A percentile compares a stretch with the other conserved stretches of the same genome.
Conservation (phyloP, 2,329 filamentous ascomycete genomes). For the Penicillium sp. region DNA sequence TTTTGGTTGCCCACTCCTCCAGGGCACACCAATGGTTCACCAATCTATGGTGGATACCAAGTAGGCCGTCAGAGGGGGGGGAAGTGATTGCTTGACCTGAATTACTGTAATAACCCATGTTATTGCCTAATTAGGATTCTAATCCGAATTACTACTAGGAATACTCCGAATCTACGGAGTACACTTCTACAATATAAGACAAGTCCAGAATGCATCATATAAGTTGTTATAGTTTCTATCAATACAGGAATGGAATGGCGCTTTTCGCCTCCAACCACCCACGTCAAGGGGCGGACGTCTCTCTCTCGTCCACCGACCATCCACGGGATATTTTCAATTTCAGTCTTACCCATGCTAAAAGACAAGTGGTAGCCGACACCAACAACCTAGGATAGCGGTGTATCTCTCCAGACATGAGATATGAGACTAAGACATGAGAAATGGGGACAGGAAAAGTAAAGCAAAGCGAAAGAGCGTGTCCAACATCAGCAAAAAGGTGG, state of each 20-base stretch:
- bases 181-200: background rate
- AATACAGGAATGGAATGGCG: constrained; percentile 19
- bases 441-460: background rate
- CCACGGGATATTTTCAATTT: background rate
- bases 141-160: too few species aligned
- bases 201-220: constrained; percentile 1
- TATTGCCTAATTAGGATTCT: too few species aligned
- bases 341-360: constrained; percentile 13
- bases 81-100: too few species aligned
- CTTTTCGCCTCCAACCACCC: constrained; percentile 15
- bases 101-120: too few species aligned
- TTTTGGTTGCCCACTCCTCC: too few species aligned
- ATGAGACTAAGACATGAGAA: constrained; percentile 4
- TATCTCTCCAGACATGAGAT: constrained; percentile 1
- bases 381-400: background rate
- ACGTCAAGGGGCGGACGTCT: constrained; percentile 5
- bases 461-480: constrained; percentile 2
- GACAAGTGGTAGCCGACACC: background rate
- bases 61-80: too few species aligned
- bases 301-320: background rate
- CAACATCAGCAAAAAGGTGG: constrained; percentile 21
- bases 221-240: constrained; percentile 17
- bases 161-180: background rate
- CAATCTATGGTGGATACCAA: too few species aligned
- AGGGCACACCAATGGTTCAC: too few species aligned